These are phyloP conservation scores for Pleurostoma richardsiae DNA, from an alignment of 2,329 filamentous ascomycete species.

Conservation along the genomic window DNA sequence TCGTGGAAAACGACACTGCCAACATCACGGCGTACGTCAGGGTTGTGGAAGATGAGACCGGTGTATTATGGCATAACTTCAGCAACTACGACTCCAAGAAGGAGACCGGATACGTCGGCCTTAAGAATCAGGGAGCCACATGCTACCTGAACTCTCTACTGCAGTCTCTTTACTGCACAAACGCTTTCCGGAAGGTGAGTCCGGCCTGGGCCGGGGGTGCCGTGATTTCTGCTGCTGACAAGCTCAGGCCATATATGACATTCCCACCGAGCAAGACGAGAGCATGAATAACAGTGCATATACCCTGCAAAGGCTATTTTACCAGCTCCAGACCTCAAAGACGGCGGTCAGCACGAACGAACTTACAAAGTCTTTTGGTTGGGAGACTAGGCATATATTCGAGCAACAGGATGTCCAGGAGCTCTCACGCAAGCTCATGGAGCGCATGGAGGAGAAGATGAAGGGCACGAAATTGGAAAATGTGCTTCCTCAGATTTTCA, in stretches of 20 bases:
- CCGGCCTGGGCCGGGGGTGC: background rate
- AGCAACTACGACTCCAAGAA: conserved; percentile 98
- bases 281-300: conserved; percentile 85
- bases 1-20: conserved; percentile 71
- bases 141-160: conserved; percentile 83
- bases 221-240: conserved; percentile 4
- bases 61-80: conserved; percentile 88
- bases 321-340: conserved; percentile 83
- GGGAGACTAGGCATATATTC: conserved; percentile 97
- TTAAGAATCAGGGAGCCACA: conserved; percentile 94
- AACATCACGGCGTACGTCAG: conserved; percentile 81
- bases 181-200: conserved; percentile 83
- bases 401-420: conserved; percentile 99
- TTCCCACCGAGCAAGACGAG: conserved; percentile 83
- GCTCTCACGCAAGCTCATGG: conserved; percentile 93
- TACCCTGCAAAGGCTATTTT: conserved; percentile 89
- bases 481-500: conserved; percentile 83
- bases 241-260: conserved; percentile 83
- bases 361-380: conserved; percentile 93
- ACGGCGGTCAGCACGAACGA: conserved; percentile 85
- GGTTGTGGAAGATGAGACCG: conserved; percentile 80
- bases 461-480: conserved; percentile 92
- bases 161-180: conserved; percentile 82
- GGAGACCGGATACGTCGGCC: conserved; percentile 92
- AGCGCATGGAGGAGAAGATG: conserved; percentile 95